Conservation (phyloP, 176 grass and related monocot species). For the Oryza officinalis region DNA sequence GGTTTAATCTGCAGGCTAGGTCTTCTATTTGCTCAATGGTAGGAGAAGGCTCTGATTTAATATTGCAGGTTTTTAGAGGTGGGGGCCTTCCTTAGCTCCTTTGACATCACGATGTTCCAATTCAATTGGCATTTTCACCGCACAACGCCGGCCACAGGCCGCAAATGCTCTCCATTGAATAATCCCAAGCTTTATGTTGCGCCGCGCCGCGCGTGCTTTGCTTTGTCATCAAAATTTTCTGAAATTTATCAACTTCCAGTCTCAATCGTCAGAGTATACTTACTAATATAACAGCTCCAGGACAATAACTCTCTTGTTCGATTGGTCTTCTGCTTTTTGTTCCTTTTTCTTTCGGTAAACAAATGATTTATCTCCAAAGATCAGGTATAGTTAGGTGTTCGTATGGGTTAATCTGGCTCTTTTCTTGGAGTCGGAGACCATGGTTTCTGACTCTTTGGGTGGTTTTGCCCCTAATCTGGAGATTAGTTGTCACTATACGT, state of each 20-base stretch:
- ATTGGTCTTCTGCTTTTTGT: background rate
- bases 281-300: background rate
- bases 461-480: background rate
- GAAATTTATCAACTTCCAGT: background rate
- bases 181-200: constrained; percentile 14
- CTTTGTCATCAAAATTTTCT: constrained; percentile 24
- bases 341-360: background rate
- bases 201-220: constrained; percentile 43
- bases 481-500: background rate
- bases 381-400: background rate
- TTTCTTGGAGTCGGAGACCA: constrained; percentile 20
- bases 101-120: constrained; percentile 7
- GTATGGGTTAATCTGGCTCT: constrained; percentile 20
- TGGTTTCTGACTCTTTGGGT: background rate
- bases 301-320: background rate
- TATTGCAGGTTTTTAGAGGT: background rate
- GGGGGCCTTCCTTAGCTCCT: background rate
- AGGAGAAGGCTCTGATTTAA: background rate
- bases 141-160: background rate
- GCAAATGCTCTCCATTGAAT: constrained; percentile 16
- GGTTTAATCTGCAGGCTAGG: background rate
- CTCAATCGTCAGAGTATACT: background rate
- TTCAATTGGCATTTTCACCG: constrained; percentile 15
- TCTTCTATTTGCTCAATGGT: background rate
- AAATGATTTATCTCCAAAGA: constrained; percentile 12